A percentile compares a stretch with the other conserved stretches of the same genome.
Conservation (phyloP, 164 flowering plant species). For the Cinnamomum micranthum region DNA sequence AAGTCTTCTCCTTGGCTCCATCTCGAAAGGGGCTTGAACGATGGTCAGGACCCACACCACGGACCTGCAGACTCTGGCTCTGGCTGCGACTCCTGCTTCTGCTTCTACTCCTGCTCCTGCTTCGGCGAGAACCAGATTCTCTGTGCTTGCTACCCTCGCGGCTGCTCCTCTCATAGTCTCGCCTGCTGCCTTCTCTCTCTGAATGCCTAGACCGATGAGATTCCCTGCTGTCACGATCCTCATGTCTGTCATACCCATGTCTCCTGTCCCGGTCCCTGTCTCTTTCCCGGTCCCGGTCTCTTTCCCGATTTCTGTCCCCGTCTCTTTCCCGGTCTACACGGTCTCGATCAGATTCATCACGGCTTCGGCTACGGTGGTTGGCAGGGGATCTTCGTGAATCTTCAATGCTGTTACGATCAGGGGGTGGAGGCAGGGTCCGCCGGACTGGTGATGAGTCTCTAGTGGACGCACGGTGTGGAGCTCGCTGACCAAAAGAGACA, state of each 20-base stretch:
- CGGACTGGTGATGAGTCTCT: slow-evolving; percentile 97
- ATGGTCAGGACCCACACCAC: slow-evolving; percentile 18
- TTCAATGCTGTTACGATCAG: slow-evolving; percentile 42
- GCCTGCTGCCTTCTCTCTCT: slow-evolving; percentile 37
- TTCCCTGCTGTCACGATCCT: slow-evolving; percentile 15
- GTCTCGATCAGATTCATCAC: slow-evolving; percentile 6
- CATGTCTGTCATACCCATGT: slow-evolving; percentile 19
- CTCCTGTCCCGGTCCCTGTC: slow-evolving; percentile 35
- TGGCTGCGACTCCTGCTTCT: slow-evolving; percentile 54
- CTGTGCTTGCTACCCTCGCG: slow-evolving; percentile 33
- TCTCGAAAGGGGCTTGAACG: slow-evolving; percentile 41
- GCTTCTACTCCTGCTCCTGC: slow-evolving; percentile 65
- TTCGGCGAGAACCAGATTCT: slow-evolving; percentile 35
- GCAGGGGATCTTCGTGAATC: slow-evolving; percentile 56
- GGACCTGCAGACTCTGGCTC: slow-evolving; percentile 46
- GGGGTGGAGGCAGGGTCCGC: slow-evolving; percentile 53
- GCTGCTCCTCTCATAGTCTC: slow-evolving; percentile 40
- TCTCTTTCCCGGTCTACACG: slow-evolving; percentile 23
- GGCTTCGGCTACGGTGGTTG: slow-evolving; percentile 14
- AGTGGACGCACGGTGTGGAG: slow-evolving; percentile 98
- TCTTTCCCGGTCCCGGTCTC: slow-evolving; percentile 31
- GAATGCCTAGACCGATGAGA: slow-evolving; percentile 15
- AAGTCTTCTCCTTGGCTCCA: slow-evolving; percentile 45
- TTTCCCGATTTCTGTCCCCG: slow-evolving; percentile 20
- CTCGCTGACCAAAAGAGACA: slow-evolving; percentile 99